Conservation (phyloP, 768 basidiomycete species). For the Asterophora parasitica region DNA sequence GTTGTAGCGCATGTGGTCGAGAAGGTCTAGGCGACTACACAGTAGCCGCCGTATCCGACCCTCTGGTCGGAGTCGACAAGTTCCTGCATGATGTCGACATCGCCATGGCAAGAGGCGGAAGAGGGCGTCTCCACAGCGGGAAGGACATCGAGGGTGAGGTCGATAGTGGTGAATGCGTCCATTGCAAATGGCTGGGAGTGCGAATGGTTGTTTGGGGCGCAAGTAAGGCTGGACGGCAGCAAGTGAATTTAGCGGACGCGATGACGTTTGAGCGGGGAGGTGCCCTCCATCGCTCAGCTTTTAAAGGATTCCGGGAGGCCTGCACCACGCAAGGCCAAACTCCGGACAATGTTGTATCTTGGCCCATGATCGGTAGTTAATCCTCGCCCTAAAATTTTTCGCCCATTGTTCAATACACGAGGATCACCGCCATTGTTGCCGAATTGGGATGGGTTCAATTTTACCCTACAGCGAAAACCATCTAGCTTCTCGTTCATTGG, state of each 20-base stretch:
- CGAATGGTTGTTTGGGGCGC: no score
- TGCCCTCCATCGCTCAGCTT: neutral
- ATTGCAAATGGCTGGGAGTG: neutral
- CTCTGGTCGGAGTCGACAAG: conserved; percentile 10
- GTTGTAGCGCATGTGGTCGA: neutral
- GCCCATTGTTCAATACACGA: no score
- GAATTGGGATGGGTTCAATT: no score
- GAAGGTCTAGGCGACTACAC: conserved; percentile 8
- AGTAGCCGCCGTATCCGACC: conserved; percentile 10
- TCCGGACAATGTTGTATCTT: neutral
- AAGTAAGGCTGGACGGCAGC: no score
- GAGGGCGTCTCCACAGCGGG: neutral
- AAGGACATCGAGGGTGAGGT: conserved; percentile 1
- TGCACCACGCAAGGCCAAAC: neutral
- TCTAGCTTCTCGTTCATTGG: no score
- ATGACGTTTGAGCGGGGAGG: neutral
- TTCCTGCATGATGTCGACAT: conserved; percentile 9
- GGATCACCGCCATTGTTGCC: no score
- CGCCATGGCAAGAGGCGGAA: neutral
- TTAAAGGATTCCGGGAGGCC: neutral
- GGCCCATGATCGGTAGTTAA: no score
- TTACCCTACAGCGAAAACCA: no score
- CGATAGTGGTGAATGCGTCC: conserved; percentile 6
- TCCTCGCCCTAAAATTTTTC: no score
- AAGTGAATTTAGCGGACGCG: no score